Conservation (phyloP, 2,329 filamentous ascomycete genomes). For the Penicillium griseofulvum region DNA sequence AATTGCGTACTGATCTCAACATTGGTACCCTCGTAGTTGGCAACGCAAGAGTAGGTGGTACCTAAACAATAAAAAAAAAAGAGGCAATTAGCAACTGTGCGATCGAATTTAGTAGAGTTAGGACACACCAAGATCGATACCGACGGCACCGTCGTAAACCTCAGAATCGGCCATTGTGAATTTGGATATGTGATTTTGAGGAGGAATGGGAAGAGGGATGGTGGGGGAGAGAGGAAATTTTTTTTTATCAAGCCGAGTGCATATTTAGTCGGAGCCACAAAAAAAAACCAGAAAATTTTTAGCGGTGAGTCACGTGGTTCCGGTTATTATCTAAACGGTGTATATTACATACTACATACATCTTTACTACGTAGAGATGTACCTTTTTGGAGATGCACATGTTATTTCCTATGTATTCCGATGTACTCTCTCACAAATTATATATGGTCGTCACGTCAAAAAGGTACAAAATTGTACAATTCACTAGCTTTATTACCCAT, state of each 20-base stretch:
- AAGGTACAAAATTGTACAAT: background rate
- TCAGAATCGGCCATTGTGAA: conserved; percentile 28
- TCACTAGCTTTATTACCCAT: background rate
- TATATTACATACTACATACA: background rate
- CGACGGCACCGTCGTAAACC: conserved; percentile 98
- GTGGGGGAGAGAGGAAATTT: conserved; percentile 27
- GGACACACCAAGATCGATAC: conserved; percentile 94
- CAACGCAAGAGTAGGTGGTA: conserved; percentile 99
- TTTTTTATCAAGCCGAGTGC: conserved; percentile 27
- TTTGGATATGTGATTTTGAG: conserved; percentile 18
- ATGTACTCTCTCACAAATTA: background rate
- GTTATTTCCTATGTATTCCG: background rate
- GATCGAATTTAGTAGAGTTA: background rate
- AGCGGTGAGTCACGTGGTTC: conserved; percentile 25
- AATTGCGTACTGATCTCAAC: conserved; percentile 84
- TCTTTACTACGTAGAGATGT: background rate
- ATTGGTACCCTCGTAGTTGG: conserved; percentile 98
- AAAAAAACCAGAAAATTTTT: conserved; percentile 25
- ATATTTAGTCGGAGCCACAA: conserved; percentile 22
- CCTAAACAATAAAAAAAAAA: conserved; percentile 53
- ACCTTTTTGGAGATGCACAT: background rate
- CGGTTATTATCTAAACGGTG: background rate
- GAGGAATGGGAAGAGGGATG: conserved; percentile 22
- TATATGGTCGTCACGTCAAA: background rate
- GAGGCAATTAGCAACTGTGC: conserved; percentile 8